These are phyloP conservation scores for Aspergillus udagawae DNA, from an alignment of 2,329 filamentous ascomycete genomes.

Conservation along the genomic window DNA sequence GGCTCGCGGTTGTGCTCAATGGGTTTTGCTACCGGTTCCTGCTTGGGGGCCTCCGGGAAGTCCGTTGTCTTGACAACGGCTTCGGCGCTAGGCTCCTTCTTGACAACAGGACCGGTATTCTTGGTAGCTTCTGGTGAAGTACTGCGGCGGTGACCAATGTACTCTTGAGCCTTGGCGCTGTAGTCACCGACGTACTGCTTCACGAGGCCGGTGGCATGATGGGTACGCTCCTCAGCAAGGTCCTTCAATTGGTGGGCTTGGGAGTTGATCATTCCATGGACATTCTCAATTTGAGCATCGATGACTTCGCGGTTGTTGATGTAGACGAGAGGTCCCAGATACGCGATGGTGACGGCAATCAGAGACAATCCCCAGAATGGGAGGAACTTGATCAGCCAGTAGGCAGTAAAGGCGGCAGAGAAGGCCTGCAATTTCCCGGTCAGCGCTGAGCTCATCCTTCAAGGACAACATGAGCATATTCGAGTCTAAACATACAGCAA, in stretches of 20 bases:
- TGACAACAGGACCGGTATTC: slow-evolving; percentile 19
- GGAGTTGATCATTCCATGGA: slow-evolving; percentile 51
- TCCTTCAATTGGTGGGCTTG: slow-evolving; percentile 59
- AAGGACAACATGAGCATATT: neutral
- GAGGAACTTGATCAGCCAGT: slow-evolving; percentile 63
- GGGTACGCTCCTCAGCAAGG: slow-evolving; percentile 57
- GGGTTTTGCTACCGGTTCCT: slow-evolving; percentile 32
- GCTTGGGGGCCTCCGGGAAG: slow-evolving; percentile 47
- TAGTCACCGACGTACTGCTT: slow-evolving; percentile 59
- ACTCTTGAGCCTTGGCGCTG: slow-evolving; percentile 57
- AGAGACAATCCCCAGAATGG: slow-evolving; percentile 62
- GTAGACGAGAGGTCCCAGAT: slow-evolving; percentile 60
- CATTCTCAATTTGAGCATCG: slow-evolving; percentile 55
- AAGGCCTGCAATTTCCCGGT: slow-evolving; percentile 50
- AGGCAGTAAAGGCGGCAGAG: slow-evolving; percentile 54
- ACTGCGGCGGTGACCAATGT: slow-evolving; percentile 41
- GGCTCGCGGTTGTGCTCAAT: slow-evolving; percentile 29
- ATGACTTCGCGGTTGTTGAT: slow-evolving; percentile 63
- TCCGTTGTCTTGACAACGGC: slow-evolving; percentile 43
- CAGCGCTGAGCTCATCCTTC: neutral
- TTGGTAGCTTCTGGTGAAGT: slow-evolving; percentile 31
- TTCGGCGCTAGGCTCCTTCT: slow-evolving; percentile 32
- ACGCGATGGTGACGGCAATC: slow-evolving; percentile 53
- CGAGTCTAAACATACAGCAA: slow-evolving; percentile 48
- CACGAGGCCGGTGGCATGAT: slow-evolving; percentile 54